Base-by-base conservation (phyloP, 129 eudicot species). In the Saposhnikovia divaricata region DNA sequence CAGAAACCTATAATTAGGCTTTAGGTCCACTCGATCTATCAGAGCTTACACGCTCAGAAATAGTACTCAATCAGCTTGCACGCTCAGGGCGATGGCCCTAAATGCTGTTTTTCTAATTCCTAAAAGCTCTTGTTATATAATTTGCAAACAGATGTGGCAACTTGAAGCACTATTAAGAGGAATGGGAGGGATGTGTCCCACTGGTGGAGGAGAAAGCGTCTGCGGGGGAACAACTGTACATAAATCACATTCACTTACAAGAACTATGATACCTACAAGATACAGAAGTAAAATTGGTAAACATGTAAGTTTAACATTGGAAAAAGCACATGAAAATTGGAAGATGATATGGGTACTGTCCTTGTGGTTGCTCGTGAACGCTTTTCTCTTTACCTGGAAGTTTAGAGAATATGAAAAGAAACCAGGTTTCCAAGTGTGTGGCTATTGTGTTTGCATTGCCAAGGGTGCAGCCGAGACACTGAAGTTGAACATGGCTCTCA, bases 81-180 rank as follows among this genome's bases (percentile, higher is more conserved):
- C 23, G 27, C 68, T 59, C 31, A 23, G 31, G 10, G 14, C 9
- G 14, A 59, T 59, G 68, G 68, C 31, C 68, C 31, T 59, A 59
- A 3, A n/a, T 27, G 25, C 13, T n/a, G 69, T 61, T n/a, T n/a
- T 9, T 61, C 15, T n/a, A n/a, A 7, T 25, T 61, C 69, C 37
- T 61, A 61, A 61, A 61, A 61, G 37, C 69, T 61, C 34, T 23
- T 10, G 9, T 43, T 73, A 42, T 43, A 19, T 9, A 68, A 25
- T 72, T 11, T 40, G 81, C 66, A 69, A 82, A 79, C 93, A 96
- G 99, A 89, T 96, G 86, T 96, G 99, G 99, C 99, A 96, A 92
- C 98, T 96, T 44, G 98, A 96, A 91, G 84, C 95, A 4, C 79
- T 96, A 72, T 84, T 96, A 75, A 90, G 87, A 78, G 97, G 88